Conservation (phyloP, 1,284 basidiomycete genomes). For the Trametes hirsuta region DNA sequence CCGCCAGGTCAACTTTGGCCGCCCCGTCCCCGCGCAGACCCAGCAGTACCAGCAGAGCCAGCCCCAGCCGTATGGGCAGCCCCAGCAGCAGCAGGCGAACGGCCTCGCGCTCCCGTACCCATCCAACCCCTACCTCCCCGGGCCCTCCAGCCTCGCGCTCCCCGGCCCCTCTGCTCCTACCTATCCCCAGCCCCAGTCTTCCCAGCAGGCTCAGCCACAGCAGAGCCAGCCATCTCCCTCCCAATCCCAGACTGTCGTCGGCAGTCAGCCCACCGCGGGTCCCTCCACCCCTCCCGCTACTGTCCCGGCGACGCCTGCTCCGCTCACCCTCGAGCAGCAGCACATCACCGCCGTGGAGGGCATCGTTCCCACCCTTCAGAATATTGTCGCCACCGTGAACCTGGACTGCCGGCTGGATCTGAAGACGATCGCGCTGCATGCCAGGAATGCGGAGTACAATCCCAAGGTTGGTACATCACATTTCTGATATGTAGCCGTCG, state of each 20-base stretch:
- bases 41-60: constrained; percentile 41
- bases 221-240: constrained; percentile 36
- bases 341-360: constrained; percentile 95
- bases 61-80: constrained; percentile 34
- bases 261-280: constrained; percentile 40
- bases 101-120: constrained; percentile 52
- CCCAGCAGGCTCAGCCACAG: constrained; percentile 31
- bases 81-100: constrained; percentile 32
- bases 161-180: constrained; percentile 41
- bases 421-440: constrained; percentile 98
- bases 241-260: constrained; percentile 32
- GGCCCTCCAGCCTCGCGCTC: constrained; percentile 44
- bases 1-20: constrained; percentile 76
- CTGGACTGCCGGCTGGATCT: constrained; percentile 96
- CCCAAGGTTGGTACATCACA: constrained; percentile 88
- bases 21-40: constrained; percentile 46
- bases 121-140: constrained; percentile 45
- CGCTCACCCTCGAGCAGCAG: constrained; percentile 83
- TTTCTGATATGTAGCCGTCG: constrained; percentile 56
- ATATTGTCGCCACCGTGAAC: constrained; percentile 99
- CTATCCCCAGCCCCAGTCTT: constrained; percentile 35
- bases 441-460: constrained; percentile 99
- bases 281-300: constrained; percentile 55
- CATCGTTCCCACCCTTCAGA: constrained; percentile 94
- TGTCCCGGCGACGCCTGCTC: constrained; percentile 62